Evolutionary conservation across 805 yeast species (phyloP).

Genomic region (Ogataea nitratoaversa): DNA sequence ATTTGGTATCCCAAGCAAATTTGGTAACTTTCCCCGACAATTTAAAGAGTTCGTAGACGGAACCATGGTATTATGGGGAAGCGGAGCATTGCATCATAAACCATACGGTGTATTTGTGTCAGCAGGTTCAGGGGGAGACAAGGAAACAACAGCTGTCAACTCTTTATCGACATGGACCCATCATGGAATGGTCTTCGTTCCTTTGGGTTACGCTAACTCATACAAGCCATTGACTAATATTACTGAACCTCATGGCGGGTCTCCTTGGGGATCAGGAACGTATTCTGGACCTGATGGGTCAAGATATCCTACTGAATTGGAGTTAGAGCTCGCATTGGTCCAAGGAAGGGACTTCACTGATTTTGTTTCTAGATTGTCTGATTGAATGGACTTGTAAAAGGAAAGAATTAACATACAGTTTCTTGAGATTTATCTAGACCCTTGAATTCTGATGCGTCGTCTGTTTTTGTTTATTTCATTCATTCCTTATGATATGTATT

Average conservation of each 20-base stretch:
- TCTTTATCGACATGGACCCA: constrained; percentile 59
- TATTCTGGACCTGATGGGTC: constrained; percentile 74
- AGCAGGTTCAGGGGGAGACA: constrained; percentile 74
- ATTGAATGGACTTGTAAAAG: too few species aligned
- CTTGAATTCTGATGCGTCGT: too few species aligned
- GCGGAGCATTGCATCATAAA: constrained; percentile 67
- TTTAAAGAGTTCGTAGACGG: constrained; percentile 71
- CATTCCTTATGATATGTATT: too few species aligned
- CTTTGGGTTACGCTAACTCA: constrained; percentile 64
- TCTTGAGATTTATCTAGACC: too few species aligned
- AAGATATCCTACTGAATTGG: constrained; percentile 61
- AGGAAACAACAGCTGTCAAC: constrained; percentile 61
- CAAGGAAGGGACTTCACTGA: constrained; percentile 68
- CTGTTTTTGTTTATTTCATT: too few species aligned
- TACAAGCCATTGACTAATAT: constrained; percentile 53
- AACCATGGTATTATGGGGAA: constrained; percentile 75
- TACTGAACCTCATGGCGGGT: constrained; percentile 72
- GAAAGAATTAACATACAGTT: too few species aligned
- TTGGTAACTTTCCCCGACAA: constrained; percentile 72
- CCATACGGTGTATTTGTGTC: constrained; percentile 68
- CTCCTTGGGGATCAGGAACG: constrained; percentile 87
- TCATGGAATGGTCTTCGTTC: constrained; percentile 75
- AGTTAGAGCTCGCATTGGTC: constrained; percentile 54
- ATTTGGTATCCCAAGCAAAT: constrained; percentile 80
- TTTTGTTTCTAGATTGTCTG: constrained; percentile 33